phyloP scores from a whole-genome alignment of 805 yeast species.

The Huiozyma sinensis region DNA sequence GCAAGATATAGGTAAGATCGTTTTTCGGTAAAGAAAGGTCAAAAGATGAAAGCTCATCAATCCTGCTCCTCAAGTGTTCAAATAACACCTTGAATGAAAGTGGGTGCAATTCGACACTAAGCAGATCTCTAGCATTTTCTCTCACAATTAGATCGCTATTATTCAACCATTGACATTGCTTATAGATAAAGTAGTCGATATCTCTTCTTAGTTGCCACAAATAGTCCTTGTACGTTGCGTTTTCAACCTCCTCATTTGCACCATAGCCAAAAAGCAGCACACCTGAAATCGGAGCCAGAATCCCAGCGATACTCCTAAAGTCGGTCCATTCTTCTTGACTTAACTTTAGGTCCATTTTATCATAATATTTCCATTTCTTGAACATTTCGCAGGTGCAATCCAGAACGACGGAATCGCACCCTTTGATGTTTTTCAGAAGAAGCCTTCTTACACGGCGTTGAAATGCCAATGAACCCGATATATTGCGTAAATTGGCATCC shows the following conservation, averaged over 20 bases:
- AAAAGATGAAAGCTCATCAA: slow-evolving; percentile 24
- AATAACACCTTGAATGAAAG: slow-evolving; percentile 41
- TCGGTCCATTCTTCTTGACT: slow-evolving; percentile 33
- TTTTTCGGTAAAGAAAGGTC: slow-evolving; percentile 16
- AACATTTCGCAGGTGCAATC: slow-evolving; percentile 30
- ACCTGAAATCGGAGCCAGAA: slow-evolving; percentile 61
- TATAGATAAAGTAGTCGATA: slow-evolving; percentile 39
- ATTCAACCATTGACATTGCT: slow-evolving; percentile 39
- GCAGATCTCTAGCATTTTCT: slow-evolving; percentile 62
- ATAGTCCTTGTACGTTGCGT: slow-evolving; percentile 11
- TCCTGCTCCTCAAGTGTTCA: slow-evolving; percentile 32
- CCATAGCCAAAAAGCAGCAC: slow-evolving; percentile 32
- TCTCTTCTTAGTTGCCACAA: slow-evolving; percentile 27
- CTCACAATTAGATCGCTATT: slow-evolving; percentile 45
- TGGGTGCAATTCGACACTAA: slow-evolving; percentile 57
- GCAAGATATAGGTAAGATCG: slow-evolving; percentile 25
- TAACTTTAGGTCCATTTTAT: slow-evolving; percentile 10
- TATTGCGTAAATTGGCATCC: slow-evolving; percentile 43
- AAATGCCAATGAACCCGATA: slow-evolving; percentile 51
- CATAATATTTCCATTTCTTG: slow-evolving; percentile 23
- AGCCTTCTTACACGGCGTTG: slow-evolving; percentile 53
- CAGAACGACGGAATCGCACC: slow-evolving; percentile 20
- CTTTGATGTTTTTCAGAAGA: slow-evolving; percentile 17
- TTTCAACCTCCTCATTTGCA: not conserved
- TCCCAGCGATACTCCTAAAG: slow-evolving; percentile 61